Conservation (phyloP, 768 basidiomycete genomes). For the Auricularia sp. region DNA sequence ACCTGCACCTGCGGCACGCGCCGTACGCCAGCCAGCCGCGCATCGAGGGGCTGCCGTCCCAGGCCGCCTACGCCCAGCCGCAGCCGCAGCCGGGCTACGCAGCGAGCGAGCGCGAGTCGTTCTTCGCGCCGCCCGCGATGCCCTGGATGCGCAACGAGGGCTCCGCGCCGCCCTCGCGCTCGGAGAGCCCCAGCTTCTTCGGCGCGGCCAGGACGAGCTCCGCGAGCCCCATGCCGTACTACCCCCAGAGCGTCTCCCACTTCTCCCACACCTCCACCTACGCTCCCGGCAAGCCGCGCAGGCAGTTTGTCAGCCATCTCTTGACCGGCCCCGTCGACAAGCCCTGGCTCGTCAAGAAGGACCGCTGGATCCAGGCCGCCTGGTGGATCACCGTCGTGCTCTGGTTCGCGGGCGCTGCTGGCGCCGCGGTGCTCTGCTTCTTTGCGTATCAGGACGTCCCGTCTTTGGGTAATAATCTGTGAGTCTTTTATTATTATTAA, state of each 20-base stretch:
- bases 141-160: constrained; percentile 7
- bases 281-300: background rate
- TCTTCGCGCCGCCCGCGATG: constrained; percentile 6
- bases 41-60: background rate
- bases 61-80: background rate
- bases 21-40: background rate
- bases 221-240: background rate
- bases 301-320: constrained; percentile 12
- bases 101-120: background rate
- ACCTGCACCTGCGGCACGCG: background rate
- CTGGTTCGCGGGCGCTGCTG: constrained; percentile 32
- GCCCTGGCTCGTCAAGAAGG: constrained; percentile 37
- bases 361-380: constrained; percentile 33
- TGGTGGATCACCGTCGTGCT: constrained; percentile 40
- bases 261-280: background rate
- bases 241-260: background rate
- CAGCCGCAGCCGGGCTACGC: background rate
- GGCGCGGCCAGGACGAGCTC: background rate
- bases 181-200: background rate
- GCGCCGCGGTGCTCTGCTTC: constrained; percentile 37
- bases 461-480: constrained; percentile 21
- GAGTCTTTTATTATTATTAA: constrained; percentile 1
- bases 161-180: background rate
- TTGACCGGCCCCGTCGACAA: constrained; percentile 33
- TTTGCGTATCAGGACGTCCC: constrained; percentile 33